Base-by-base conservation (phyloP, 2,329 filamentous ascomycete genomes). In the Sclerotinia sclerotiorum region DNA sequence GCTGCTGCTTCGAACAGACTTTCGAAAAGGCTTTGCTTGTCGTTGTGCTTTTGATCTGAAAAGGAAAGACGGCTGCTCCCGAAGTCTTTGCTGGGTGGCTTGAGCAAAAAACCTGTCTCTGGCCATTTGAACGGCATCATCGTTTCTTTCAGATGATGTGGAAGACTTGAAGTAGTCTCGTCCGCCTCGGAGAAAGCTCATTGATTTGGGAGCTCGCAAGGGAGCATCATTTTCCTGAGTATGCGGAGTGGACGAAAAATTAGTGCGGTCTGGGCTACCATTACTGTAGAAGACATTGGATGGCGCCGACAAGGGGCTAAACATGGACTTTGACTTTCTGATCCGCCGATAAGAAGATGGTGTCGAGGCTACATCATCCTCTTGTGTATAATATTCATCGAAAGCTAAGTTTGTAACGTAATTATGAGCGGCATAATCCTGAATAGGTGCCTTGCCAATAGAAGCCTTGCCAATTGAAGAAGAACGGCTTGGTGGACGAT, bases 281-380 rank as follows among this genome's bases (percentile, higher is more conserved):
- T 77, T 77, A 21, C 72, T 74, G 57, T 76, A 77, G 51, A 73
- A 74, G 13, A 77, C 70, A 60, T 65, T 72, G 24, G 64, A 51
- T 7, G 76, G 72, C 7, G 67, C 69, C 71, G 62, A 75, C 29
- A 15, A 70, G 70, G 54, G 79, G 70, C 66, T 80, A 70, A 84
- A 81, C 83, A 87, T 84, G 0, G 86, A 88, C 69, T 79, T 83
- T 1, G 85, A 85, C 73, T 83, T 85, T 55, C 84, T 84, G 54
- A 88, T 76, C 39, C 79, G 81, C 58, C 82, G 80, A 71, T 81
- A 84, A 0, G 84, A 84, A 2, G 81, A 82, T 19, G 82, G 81
- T 42, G 79, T 79, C 3, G 84, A 84, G 1, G 79, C 80, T 44
- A 81, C 75, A 65, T 84, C 81, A 68, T 85, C 82, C 68, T 85